Percentiles rank a stretch among this genome's conserved stretches.
These are phyloP conservation scores for Inonotus hispidus DNA, from an alignment of 1,284 basidiomycete species.

Conservation along the genomic window DNA sequence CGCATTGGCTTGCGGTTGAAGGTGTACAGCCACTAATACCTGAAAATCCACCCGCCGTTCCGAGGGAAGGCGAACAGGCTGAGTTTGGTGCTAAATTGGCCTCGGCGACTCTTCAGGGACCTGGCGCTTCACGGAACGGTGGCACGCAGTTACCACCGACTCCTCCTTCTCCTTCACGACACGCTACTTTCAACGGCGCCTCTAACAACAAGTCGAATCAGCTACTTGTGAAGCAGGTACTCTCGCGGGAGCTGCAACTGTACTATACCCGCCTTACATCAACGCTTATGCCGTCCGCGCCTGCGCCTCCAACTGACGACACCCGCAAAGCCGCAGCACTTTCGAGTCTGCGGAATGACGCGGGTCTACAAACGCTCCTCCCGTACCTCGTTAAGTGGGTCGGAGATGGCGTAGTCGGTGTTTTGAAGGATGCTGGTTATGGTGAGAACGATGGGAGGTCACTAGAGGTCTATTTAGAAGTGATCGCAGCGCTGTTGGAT, in stretches of 20 bases:
- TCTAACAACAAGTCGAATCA: constrained; percentile 40
- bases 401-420: constrained; percentile 78
- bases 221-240: constrained; percentile 83
- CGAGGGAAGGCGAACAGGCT: constrained; percentile 41
- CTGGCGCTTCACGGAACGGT: constrained; percentile 20
- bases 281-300: constrained; percentile 59
- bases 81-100: constrained; percentile 26
- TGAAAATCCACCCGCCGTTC: constrained; percentile 87
- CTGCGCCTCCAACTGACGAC: constrained; percentile 61
- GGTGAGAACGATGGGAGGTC: constrained; percentile 59
- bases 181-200: constrained; percentile 30
- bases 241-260: constrained; percentile 91
- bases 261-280: constrained; percentile 93
- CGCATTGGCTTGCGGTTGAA: constrained; percentile 98
- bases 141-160: constrained; percentile 30
- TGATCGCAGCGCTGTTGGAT: constrained; percentile 75
- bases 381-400: constrained; percentile 96
- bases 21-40: constrained; percentile 96
- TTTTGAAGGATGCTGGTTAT: constrained; percentile 54
- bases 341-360: constrained; percentile 84
- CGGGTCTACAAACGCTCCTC: constrained; percentile 89
- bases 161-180: constrained; percentile 29
- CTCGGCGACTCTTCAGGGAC: constrained; percentile 13
- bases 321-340: constrained; percentile 82
- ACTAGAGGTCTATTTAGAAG: constrained; percentile 77